Conservation (phyloP, 768 basidiomycete species). For the Naematelia encephala region DNA sequence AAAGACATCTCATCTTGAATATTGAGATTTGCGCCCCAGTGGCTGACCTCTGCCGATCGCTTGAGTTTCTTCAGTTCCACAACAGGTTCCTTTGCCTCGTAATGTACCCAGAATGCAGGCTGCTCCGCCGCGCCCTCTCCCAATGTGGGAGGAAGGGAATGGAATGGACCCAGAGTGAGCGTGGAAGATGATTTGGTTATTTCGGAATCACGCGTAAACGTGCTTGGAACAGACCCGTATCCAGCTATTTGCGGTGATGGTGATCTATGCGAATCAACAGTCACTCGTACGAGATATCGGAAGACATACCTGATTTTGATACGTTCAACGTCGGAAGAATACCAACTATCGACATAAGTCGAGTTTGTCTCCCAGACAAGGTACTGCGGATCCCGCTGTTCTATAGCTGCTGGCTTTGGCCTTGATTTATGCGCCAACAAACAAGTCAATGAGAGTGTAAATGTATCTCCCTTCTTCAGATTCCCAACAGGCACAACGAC, state of each 20-base stretch:
- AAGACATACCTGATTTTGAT: slow-evolving; percentile 75
- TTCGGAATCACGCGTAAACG: slow-evolving; percentile 59
- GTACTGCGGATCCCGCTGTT: slow-evolving; percentile 73
- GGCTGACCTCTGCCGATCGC: slow-evolving; percentile 83
- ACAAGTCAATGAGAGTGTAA: slow-evolving; percentile 74
- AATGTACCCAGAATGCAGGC: slow-evolving; percentile 69
- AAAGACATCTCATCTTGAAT: slow-evolving; percentile 82
- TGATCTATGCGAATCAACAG: slow-evolving; percentile 55
- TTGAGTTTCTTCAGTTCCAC: slow-evolving; percentile 69
- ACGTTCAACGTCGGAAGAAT: slow-evolving; percentile 72
- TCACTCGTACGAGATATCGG: neutral
- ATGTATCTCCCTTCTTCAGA: slow-evolving; percentile 56
- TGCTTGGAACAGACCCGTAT: slow-evolving; percentile 55
- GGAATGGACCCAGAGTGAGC: slow-evolving; percentile 84
- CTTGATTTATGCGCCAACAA: slow-evolving; percentile 72
- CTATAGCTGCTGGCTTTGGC: slow-evolving; percentile 70
- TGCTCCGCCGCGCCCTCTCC: slow-evolving; percentile 64
- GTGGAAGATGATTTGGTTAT: slow-evolving; percentile 75
- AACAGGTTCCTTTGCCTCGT: slow-evolving; percentile 75
- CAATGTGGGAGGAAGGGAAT: slow-evolving; percentile 64
- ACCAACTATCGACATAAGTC: slow-evolving; percentile 78
- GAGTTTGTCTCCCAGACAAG: slow-evolving; percentile 69
- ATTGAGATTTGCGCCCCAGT: slow-evolving; percentile 94
- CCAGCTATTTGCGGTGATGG: slow-evolving; percentile 67
- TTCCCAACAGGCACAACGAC: slow-evolving; percentile 24